These are phyloP conservation scores for Leishmania arabica DNA, from an alignment of 208 protist genomes.

Conservation along the genomic window DNA sequence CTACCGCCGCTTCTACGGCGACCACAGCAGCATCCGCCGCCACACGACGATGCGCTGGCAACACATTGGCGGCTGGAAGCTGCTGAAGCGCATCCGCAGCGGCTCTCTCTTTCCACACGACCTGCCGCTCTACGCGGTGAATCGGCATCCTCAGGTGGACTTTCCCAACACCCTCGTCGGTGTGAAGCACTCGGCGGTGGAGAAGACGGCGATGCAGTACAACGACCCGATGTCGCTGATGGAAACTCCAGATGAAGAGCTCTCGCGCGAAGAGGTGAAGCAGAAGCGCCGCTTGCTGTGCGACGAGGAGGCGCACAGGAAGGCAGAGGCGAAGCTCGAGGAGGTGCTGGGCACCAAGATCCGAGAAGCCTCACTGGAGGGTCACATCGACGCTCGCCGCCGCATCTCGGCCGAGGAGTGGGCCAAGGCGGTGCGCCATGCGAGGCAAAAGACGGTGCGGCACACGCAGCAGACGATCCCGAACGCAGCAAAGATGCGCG, in stretches of 20 bases:
- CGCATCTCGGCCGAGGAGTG: conserved; percentile 78
- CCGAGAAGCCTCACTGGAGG: conserved; percentile 25
- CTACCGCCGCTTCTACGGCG: conserved; percentile 87
- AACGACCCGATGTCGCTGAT: conserved; percentile 67
- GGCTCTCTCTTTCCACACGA: conserved; percentile 83
- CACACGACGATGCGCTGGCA: conserved; percentile 87
- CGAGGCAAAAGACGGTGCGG: conserved; percentile 59
- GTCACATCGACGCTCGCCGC: conserved; percentile 62
- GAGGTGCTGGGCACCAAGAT: conserved; percentile 70
- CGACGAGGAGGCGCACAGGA: conserved; percentile 57
- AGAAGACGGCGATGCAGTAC: conserved; percentile 89
- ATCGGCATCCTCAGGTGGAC: conserved; percentile 76
- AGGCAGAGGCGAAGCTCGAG: conserved; percentile 69
- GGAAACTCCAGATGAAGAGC: conserved; percentile 50
- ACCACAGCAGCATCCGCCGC: conserved; percentile 57
- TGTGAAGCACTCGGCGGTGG: conserved; percentile 67
- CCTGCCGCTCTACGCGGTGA: conserved; percentile 82
- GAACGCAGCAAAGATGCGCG: conserved; percentile 66
- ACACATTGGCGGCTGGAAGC: conserved; percentile 89
- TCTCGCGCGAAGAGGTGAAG: conserved; percentile 63
- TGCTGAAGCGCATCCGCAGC: conserved; percentile 66
- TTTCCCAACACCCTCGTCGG: conserved; percentile 83
- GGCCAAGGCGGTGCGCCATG: conserved; percentile 75
- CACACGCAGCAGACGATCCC: conserved; percentile 78
- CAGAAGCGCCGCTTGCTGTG: conserved; percentile 45